Base-by-base conservation (phyloP, 2,329 filamentous ascomycete genomes). In the Tolypocladium tundrense region DNA sequence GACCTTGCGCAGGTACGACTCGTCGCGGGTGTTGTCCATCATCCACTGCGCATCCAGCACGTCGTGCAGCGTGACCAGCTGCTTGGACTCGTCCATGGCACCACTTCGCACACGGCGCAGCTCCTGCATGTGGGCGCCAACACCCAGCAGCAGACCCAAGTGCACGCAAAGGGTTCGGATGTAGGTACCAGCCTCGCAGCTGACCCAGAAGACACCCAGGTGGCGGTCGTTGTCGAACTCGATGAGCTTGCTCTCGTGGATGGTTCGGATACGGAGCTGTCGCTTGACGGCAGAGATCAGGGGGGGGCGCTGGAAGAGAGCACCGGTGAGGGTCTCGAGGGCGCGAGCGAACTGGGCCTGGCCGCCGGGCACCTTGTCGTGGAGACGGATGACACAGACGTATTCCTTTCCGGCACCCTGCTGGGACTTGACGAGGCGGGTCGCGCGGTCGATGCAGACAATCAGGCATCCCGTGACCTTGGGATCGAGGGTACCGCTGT, bases 391-490 rank as follows among this genome's bases (percentile, higher is more conserved):
- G 60, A 99, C 91, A 69, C 89, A 92, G 57, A 97, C 92, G 73
- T 99, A 99, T 79, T 99, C 94, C 81, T 99, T 99, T 83, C 94
- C 94, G 61, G 94, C 94, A 70, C 93, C 92, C 77, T 99, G 94
- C 78, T 99, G 94, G 56, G 92, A 96, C 83, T 99, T 99, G 74
- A 99, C 94, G 59, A 99, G 86, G 69, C 94, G 89, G 64, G 94
- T 99, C 57, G 94, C 94, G 70, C 94, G 91, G 77, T 97, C 94
- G 72, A 97, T 90, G 76, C 90, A 95, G 70, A 95, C 90, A 71
- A 96, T 96, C 72, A 96, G 78, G 76, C 91, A 96, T 68, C 92
- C 92, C 54, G 92, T 99, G 70, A 99, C 94, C 79, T 97, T 97
- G 70, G 93, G 93, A 73, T 99, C 94, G 68, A 99, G 88, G 61